Evolutionary conservation across 805 yeast species (phyloP).

Genomic region (Wickerhamiella nectarea): DNA sequence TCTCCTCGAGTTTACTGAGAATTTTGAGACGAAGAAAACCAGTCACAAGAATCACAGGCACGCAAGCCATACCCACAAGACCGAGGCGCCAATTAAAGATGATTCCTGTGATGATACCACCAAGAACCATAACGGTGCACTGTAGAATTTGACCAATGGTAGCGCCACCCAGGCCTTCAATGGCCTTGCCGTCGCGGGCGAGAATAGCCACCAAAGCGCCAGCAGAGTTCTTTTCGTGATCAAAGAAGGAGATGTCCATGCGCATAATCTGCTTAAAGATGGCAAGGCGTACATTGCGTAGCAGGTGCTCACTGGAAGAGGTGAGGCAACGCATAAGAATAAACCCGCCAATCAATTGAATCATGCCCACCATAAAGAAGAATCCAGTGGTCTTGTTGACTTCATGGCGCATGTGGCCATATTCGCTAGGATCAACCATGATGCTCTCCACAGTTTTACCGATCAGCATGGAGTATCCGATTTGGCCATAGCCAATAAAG

Average conservation of each 20-base stretch:
- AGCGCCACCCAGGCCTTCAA: constrained; percentile 22
- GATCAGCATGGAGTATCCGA: constrained; percentile 17
- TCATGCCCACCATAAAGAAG: constrained; percentile 11
- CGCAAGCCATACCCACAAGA: constrained; percentile 19
- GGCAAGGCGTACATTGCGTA: constrained; percentile 17
- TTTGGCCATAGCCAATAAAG: constrained; percentile 18
- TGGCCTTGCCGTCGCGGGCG: constrained; percentile 22
- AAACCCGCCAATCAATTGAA: constrained; percentile 3
- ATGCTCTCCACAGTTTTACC: constrained; percentile 17
- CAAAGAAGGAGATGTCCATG: constrained; percentile 23
- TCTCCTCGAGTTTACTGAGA: constrained; percentile 15
- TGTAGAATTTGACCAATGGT: constrained; percentile 22
- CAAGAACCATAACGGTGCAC: constrained; percentile 17
- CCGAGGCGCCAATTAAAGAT: constrained; percentile 22
- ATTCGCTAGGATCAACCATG: constrained; percentile 10
- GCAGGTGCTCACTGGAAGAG: constrained; percentile 16
- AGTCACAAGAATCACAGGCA: constrained; percentile 17
- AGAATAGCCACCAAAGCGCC: constrained; percentile 21
- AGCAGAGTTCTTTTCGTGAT: constrained; percentile 19
- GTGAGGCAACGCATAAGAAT: constrained; percentile 10
- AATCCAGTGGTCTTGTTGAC: constrained; percentile 13
- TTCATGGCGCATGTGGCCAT: constrained; percentile 14
- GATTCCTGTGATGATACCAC: constrained; percentile 19
- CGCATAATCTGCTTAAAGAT: constrained; percentile 18
- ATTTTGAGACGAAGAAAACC: constrained; percentile 20